Evolutionary conservation across 2,329 filamentous ascomycete species (phyloP).

Genomic region (Didymella arachidicola): DNA sequence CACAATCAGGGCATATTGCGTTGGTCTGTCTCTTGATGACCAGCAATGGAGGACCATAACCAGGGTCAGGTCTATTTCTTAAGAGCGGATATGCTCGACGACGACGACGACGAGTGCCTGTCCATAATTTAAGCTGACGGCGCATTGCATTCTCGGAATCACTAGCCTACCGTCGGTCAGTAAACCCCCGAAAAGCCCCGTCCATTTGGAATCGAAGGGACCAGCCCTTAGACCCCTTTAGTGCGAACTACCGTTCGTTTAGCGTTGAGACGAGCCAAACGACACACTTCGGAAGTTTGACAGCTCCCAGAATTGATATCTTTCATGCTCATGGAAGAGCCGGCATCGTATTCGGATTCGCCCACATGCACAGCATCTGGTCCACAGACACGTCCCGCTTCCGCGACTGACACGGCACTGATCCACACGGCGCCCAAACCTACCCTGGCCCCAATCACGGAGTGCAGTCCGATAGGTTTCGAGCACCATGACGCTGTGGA

Average conservation of each 20-base stretch:
- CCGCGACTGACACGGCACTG: constrained; percentile 20
- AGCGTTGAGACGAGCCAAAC: constrained; percentile 1
- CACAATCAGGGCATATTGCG: neutral
- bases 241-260: constrained; percentile 13
- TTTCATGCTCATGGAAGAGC: neutral
- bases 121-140: constrained; percentile 7
- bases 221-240: constrained; percentile 3
- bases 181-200: constrained; percentile 4
- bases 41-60: neutral
- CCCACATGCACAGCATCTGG: constrained; percentile 7
- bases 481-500: constrained; percentile 22
- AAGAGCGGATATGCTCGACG: neutral
- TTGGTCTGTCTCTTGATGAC: neutral
- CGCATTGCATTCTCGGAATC: constrained; percentile 9
- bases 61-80: neutral
- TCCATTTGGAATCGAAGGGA: constrained; percentile 10
- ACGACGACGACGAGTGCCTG: neutral
- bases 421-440: constrained; percentile 21
- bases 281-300: neutral
- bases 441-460: constrained; percentile 20
- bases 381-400: constrained; percentile 8
- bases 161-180: constrained; percentile 14
- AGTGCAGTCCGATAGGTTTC: constrained; percentile 21
- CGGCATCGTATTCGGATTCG: constrained; percentile 1
- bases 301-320: constrained; percentile 1